Evolutionary conservation across 768 basidiomycete genomes (phyloP), one percentile per base, ranked within the genome.

Genomic region (Royoungia palumana): DNA sequence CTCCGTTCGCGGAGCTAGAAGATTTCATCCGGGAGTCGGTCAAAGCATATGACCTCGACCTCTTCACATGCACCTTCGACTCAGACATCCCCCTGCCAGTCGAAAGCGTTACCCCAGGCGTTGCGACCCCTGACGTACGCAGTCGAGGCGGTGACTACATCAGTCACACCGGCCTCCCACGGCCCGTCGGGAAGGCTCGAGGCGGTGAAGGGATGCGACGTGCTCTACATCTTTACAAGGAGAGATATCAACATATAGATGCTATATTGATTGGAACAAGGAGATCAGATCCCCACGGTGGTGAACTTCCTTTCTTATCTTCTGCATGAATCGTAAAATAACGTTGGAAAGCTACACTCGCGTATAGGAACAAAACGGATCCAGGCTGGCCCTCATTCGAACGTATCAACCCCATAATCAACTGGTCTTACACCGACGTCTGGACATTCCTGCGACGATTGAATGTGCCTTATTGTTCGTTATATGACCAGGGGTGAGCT

Each of bases 381-480:
- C 71, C 80, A 0, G 86, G 78, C 46, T 99, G 96, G 96, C 95
- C 96, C 7, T 59, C 64, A 5, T 93, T 93, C 57, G 85, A 92
- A 63, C 83, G 96, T 17, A 80, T 98, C 17, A 94, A 98, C 63
- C 96, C 96, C 0, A 87, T 99, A 59, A 89, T 99, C 49, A 85
- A 97, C 63, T 99, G 96, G 96, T 76, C 82, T 1, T 99, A 99
- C 68, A 64, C 70, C 10, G 83, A 94, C 54, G 82, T 99, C 5
- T 99, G 96, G 96, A 71, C 72, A 3, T 99, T 94, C 71, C 72
- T 99, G 37, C 76, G 82, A 16, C 70, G 72, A 43, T 69, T 94
- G 17, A 65, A 82, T 4, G 81, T 99, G 5, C 89, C 88, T 2
- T 99, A 94, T 64, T 99, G 96, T 64, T 63, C 67, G 32, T 65